Conservation (phyloP, 495 filamentous ascomycete species). For the Penicillium herquei region DNA sequence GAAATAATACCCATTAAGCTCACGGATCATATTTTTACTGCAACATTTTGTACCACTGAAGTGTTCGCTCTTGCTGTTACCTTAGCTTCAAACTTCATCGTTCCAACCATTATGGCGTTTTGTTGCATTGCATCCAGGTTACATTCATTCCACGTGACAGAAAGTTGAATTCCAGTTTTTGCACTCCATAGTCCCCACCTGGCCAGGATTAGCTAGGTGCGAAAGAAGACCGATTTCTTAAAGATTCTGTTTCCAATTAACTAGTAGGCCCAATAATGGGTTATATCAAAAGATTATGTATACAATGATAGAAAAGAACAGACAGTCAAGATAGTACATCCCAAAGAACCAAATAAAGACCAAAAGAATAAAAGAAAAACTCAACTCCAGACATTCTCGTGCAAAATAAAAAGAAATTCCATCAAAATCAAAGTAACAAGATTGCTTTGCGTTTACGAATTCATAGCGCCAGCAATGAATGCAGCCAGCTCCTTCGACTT, state of each 20-base stretch:
- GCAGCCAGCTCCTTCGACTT: conserved; percentile 36
- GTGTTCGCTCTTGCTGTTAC: not conserved
- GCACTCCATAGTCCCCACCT: too few species aligned
- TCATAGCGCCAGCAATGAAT: conserved; percentile 32
- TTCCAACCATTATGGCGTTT: not conserved
- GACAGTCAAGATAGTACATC: not conserved
- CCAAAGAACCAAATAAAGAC: not conserved
- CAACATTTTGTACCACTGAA: not conserved
- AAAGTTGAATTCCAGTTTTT: not conserved
- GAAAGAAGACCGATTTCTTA: too few species aligned
- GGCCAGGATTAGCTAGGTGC: too few species aligned
- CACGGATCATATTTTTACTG: not conserved
- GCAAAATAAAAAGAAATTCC: not conserved
- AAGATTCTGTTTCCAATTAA: not conserved
- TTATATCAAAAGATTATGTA: conserved; percentile 8
- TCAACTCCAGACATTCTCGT: not conserved
- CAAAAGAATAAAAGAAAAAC: not conserved
- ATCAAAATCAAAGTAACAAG: not conserved
- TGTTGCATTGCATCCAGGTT: not conserved
- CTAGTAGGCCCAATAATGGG: not conserved
- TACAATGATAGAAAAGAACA: conserved; percentile 11
- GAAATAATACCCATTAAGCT: not conserved
- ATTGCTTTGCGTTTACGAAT: conserved; percentile 6
- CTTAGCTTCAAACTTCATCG: not conserved
- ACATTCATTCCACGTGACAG: not conserved